A percentile compares a stretch with the other conserved stretches of the same genome.
Conservation (phyloP, 192 early-diverging fungal genomes). For the Paraglomus occultum region DNA sequence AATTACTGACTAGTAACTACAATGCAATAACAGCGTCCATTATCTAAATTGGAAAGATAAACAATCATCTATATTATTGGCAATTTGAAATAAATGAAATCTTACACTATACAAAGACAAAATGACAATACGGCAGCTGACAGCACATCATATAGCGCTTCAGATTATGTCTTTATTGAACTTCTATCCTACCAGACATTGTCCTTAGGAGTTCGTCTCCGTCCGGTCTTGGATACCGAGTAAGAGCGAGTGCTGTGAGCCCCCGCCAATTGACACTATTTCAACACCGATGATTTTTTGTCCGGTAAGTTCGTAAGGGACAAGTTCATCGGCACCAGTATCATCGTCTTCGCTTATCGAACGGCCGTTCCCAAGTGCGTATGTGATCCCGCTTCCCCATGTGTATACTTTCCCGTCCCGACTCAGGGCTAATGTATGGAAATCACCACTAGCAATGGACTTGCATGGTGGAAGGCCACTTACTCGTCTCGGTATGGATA, state of each 20-base stretch:
- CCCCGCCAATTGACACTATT: constrained; percentile 64
- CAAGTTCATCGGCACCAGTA: constrained; percentile 63
- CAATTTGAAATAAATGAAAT: too few species aligned
- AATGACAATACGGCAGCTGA: too few species aligned
- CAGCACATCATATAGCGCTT: background rate
- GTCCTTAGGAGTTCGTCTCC: background rate
- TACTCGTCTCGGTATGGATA: constrained; percentile 50
- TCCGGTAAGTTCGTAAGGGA: constrained; percentile 60
- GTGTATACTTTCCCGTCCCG: constrained; percentile 63
- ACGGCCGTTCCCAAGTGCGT: constrained; percentile 77
- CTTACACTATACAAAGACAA: too few species aligned
- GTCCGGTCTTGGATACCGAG: constrained; percentile 36
- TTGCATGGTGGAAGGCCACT: constrained; percentile 36
- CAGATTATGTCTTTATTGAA: background rate
- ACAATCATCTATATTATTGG: too few species aligned
- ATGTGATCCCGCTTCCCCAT: constrained; percentile 90
- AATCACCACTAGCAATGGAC: constrained; percentile 59
- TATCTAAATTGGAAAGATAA: too few species aligned
- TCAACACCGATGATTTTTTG: constrained; percentile 66
- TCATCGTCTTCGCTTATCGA: too few species aligned
- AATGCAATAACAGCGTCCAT: too few species aligned
- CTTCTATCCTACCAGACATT: background rate
- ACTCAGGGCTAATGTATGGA: constrained; percentile 59
- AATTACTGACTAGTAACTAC: too few species aligned
- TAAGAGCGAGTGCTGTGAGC: constrained; percentile 78